phyloP scores from a whole-genome alignment of 768 basidiomycete genomes.

The Cystofilobasidium macerans region DNA sequence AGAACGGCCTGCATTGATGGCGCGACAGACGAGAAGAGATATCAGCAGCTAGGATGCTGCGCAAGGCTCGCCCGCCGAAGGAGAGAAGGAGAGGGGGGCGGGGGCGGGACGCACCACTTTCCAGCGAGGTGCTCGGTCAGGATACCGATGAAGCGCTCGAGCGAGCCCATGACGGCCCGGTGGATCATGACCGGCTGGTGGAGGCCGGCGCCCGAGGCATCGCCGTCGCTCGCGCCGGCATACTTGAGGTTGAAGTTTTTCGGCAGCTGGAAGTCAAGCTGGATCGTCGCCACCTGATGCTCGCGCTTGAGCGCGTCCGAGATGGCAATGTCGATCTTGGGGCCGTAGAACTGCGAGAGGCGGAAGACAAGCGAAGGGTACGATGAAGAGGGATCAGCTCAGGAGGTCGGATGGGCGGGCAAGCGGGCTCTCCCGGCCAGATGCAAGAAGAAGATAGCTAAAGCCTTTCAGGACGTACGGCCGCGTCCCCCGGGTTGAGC shows the following conservation, averaged over 20 bases:
- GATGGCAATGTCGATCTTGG: conserved; percentile 97
- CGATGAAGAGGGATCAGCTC: not conserved
- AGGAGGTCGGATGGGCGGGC: no score
- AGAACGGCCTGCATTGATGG: conserved; percentile 72
- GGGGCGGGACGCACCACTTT: conserved; percentile 60
- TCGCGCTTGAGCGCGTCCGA: conserved; percentile 81
- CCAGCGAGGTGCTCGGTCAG: conserved; percentile 95
- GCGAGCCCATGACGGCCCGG: conserved; percentile 82
- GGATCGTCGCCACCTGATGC: conserved; percentile 97
- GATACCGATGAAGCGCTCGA: conserved; percentile 94
- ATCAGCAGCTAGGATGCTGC: not conserved
- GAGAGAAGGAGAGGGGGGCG: not conserved
- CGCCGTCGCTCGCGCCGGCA: conserved; percentile 52
- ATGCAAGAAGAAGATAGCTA: not conserved
- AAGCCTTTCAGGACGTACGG: conserved; percentile 35
- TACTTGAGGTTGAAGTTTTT: conserved; percentile 92
- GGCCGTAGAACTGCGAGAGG: conserved; percentile 66
- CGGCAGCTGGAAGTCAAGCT: conserved; percentile 97
- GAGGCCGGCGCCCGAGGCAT: conserved; percentile 39
- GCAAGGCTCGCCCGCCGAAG: no score
- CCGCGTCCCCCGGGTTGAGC: conserved; percentile 89
- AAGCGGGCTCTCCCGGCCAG: not conserved
- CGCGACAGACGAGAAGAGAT: not conserved
- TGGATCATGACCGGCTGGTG: conserved; percentile 94
- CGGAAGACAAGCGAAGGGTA: not conserved